Evolutionary conservation across 768 basidiomycete species (phyloP).

Genomic region (Mycena maculata): DNA sequence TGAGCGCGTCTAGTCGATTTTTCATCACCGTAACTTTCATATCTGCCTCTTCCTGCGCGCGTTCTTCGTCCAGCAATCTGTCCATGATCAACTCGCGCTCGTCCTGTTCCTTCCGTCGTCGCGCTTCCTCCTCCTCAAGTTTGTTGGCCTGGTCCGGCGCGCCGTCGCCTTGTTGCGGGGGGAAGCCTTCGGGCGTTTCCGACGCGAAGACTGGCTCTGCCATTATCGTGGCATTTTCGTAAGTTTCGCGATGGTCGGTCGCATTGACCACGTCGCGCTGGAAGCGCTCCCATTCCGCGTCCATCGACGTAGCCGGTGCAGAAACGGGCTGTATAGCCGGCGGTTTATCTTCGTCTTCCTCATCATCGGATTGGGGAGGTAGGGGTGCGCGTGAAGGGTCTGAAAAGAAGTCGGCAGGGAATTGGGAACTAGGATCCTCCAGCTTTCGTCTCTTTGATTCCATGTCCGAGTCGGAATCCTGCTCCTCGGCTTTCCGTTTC

Average conservation of each 20-base stretch:
- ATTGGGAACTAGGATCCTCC: constrained; percentile 41
- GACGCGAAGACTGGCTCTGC: constrained; percentile 73
- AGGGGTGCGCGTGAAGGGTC: constrained; percentile 68
- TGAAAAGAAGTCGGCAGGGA: constrained; percentile 86
- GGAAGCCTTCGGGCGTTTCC: constrained; percentile 62
- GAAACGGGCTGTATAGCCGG: constrained; percentile 29
- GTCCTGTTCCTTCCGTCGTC: constrained; percentile 69
- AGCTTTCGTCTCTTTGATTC: constrained; percentile 45
- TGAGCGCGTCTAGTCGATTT: constrained; percentile 70
- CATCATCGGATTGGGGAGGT: constrained; percentile 46
- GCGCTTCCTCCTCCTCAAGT: constrained; percentile 58
- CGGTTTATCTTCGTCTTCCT: constrained; percentile 60
- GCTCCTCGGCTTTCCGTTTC: constrained; percentile 51
- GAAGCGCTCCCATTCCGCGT: constrained; percentile 81
- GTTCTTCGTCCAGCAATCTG: constrained; percentile 84
- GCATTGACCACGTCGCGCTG: constrained; percentile 69
- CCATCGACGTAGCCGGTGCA: constrained; percentile 54
- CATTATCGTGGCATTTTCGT: constrained; percentile 75
- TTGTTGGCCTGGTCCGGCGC: constrained; percentile 44
- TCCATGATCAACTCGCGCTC: constrained; percentile 90
- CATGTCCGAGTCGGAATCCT: constrained; percentile 47
- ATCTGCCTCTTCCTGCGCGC: constrained; percentile 90
- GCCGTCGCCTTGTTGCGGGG: constrained; percentile 45
- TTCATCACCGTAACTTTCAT: constrained; percentile 76
- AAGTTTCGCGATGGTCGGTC: constrained; percentile 58